Evolutionary conservation across 148 eudicot species (phyloP).

Genomic region (Rhododendron henanense): DNA sequence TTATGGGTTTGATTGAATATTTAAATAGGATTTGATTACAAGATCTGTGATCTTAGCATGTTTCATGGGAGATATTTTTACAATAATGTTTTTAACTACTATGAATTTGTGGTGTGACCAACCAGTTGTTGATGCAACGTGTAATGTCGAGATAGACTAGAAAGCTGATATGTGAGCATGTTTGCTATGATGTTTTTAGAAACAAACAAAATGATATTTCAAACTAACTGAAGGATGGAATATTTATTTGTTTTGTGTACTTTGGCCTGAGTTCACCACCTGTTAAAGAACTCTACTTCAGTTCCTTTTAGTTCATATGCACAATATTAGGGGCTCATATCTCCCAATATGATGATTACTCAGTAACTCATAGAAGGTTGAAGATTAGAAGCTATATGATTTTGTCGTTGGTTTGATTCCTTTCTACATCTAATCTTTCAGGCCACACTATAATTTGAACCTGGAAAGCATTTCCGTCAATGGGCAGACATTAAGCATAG

Average conservation of each 20-base stretch:
- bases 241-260: not conserved
- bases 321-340: not conserved
- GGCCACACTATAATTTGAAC: constrained; percentile 85
- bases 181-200: not conserved
- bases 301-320: not conserved
- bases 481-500: constrained; percentile 69
- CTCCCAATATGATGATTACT: not conserved
- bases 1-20: not conserved
- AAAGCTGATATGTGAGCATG: not conserved
- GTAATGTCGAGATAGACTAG: not conserved
- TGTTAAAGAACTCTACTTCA: not conserved
- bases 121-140: not conserved
- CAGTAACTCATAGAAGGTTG: not conserved
- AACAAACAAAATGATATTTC: not conserved
- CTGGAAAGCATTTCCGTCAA: constrained; percentile 76
- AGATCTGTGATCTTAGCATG: not conserved
- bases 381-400: not conserved
- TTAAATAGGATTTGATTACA: not conserved
- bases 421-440: constrained; percentile 30
- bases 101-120: not conserved
- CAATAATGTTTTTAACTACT: not conserved
- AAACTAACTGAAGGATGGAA: not conserved
- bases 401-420: constrained; percentile 7
- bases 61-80: not conserved
- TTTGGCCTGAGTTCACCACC: not conserved